Evolutionary conservation across 352 stramenopile genomes (phyloP).

Genomic region (Phytophthora capsici): DNA sequence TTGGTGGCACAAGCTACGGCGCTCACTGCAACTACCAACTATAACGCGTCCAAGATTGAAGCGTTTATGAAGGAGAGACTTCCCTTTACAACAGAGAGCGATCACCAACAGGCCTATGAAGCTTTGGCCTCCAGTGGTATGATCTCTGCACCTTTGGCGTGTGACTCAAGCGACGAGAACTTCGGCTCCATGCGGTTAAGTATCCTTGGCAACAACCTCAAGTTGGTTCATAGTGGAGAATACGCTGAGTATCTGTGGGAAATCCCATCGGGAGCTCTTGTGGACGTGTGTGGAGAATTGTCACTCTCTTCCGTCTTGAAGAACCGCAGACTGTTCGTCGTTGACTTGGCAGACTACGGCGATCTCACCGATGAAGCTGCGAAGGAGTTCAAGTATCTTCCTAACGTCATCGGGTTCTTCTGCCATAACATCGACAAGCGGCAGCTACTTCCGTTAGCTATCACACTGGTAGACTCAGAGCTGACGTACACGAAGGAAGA

Average conservation of each 20-base stretch:
- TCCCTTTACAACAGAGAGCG: conserved; percentile 8
- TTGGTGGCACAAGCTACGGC: conserved; percentile 25
- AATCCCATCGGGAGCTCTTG: conserved; percentile 6
- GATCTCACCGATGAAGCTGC: conserved; percentile 18
- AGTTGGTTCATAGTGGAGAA: conserved; percentile 27
- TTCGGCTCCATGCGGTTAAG: conserved; percentile 44
- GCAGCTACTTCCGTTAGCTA: conserved; percentile 39
- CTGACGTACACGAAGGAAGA: conserved; percentile 39
- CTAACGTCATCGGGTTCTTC: conserved; percentile 43
- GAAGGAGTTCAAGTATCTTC: conserved; percentile 39
- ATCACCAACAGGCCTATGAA: conserved; percentile 31
- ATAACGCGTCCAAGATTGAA: conserved; percentile 29
- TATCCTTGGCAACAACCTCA: conserved; percentile 41
- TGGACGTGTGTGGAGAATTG: conserved; percentile 25
- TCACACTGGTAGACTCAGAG: conserved; percentile 29
- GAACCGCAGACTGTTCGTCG: conserved; percentile 32
- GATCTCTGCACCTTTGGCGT: conserved; percentile 29
- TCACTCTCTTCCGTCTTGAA: conserved; percentile 7
- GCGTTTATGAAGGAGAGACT: conserved; percentile 28
- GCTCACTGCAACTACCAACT: conserved; percentile 33
- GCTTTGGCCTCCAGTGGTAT: conserved; percentile 22
- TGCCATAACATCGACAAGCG: conserved; percentile 32
- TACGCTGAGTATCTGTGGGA: conserved; percentile 24
- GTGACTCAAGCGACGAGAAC: conserved; percentile 44
- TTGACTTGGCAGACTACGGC: conserved; percentile 33